These are phyloP conservation scores for Penicillium carneum DNA, from an alignment of 2,329 filamentous ascomycete genomes.

Conservation along the genomic window DNA sequence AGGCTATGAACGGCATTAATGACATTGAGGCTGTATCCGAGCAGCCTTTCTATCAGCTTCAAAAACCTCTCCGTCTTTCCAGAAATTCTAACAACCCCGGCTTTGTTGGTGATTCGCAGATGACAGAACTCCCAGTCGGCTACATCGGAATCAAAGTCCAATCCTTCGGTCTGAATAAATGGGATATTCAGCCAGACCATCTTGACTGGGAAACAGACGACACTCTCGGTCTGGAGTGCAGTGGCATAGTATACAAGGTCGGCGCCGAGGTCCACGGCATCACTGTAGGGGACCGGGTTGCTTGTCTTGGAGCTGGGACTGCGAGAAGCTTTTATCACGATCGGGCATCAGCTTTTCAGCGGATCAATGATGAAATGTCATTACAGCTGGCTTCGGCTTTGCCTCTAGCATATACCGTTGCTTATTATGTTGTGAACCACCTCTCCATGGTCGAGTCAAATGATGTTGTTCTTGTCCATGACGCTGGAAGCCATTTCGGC, in stretches of 20 bases:
- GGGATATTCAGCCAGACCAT: constrained; percentile 26
- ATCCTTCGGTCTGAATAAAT: constrained; percentile 41
- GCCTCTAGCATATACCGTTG: constrained; percentile 33
- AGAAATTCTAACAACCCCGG: neutral
- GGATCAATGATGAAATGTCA: constrained; percentile 27
- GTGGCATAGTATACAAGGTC: constrained; percentile 33
- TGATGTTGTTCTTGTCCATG: constrained; percentile 43
- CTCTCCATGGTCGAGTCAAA: constrained; percentile 26
- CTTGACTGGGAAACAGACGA: neutral
- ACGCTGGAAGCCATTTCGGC: constrained; percentile 33
- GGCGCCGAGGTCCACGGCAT: constrained; percentile 28
- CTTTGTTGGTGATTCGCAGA: constrained; percentile 21
- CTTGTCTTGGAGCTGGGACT: constrained; percentile 30
- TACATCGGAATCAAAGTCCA: constrained; percentile 46
- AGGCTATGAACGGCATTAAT: constrained; percentile 6
- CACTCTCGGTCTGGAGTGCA: constrained; percentile 27
- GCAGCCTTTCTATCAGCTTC: constrained; percentile 25
- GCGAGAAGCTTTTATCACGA: constrained; percentile 30
- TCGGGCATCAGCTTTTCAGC: constrained; percentile 31
- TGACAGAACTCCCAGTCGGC: constrained; percentile 21
- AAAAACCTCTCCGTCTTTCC: constrained; percentile 20
- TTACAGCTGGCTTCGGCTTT: constrained; percentile 37
- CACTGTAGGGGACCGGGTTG: constrained; percentile 35
- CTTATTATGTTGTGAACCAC: constrained; percentile 31
- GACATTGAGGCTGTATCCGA: constrained; percentile 3